Conservation (phyloP, 306 rosid genomes). For the Prunus salicina region DNA sequence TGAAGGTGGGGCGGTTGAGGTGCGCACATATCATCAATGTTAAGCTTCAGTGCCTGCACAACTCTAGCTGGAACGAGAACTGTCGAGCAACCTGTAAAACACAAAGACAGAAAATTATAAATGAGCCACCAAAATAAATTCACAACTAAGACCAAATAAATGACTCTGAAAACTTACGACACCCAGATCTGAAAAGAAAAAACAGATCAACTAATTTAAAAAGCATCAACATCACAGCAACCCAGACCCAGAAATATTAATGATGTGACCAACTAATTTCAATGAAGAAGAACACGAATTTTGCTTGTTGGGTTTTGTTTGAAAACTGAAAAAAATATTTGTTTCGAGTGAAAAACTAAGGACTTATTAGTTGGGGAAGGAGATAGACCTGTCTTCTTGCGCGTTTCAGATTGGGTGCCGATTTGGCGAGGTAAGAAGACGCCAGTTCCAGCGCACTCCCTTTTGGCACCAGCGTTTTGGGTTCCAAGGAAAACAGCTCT, state of each 20-base stretch:
- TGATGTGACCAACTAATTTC: not conserved
- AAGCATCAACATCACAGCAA: not conserved
- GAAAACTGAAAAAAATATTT: not conserved
- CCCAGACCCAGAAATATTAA: not conserved
- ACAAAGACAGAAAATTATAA: not conserved
- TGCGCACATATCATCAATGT: slow-evolving; percentile 27
- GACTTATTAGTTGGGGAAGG: not conserved
- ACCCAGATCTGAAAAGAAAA: not conserved
- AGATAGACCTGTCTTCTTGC: slow-evolving; percentile 43
- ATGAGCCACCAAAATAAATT: not conserved
- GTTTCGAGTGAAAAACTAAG: not conserved
- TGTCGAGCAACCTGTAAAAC: slow-evolving; percentile 43
- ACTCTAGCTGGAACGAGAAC: slow-evolving; percentile 65
- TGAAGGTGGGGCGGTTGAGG: slow-evolving; percentile 20
- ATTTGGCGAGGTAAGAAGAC: slow-evolving; percentile 73
- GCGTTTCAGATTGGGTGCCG: slow-evolving; percentile 21
- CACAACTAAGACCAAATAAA: not conserved
- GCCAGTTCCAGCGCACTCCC: slow-evolving; percentile 73
- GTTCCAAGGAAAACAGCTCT: slow-evolving; percentile 41
- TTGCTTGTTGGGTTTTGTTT: not conserved
- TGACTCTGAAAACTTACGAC: not conserved
- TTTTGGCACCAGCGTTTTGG: slow-evolving; percentile 15
- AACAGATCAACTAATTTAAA: not conserved
- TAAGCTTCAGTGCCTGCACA: slow-evolving; percentile 59
- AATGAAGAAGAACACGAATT: not conserved